Conservation (phyloP, 352 stramenopile species). For the Phytophthora sp. region DNA sequence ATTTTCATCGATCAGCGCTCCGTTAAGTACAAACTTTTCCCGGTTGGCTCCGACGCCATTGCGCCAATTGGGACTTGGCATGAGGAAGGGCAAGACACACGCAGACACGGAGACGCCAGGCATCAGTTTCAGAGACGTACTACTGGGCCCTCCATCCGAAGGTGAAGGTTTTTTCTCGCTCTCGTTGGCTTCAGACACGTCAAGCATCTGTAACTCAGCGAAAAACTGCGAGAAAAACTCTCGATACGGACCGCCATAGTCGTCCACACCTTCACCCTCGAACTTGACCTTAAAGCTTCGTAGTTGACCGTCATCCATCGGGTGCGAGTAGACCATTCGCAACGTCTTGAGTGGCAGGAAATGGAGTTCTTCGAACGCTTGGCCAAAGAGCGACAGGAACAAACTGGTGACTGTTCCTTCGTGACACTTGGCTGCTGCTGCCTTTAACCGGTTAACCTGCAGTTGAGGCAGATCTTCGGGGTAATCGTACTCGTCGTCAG, state of each 20-base stretch:
- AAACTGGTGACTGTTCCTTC: slow-evolving; percentile 69
- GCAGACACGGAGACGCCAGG: slow-evolving; percentile 21
- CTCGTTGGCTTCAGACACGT: slow-evolving; percentile 10
- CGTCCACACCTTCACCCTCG: slow-evolving; percentile 93
- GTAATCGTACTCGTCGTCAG: slow-evolving; percentile 94
- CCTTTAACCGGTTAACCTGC: slow-evolving; percentile 87
- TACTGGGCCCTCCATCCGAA: slow-evolving; percentile 21
- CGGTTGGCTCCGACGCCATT: slow-evolving; percentile 80
- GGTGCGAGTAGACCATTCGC: slow-evolving; percentile 92
- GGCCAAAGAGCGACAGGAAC: slow-evolving; percentile 81
- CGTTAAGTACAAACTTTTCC: slow-evolving; percentile 89
- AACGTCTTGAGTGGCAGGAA: slow-evolving; percentile 75
- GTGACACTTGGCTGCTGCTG: slow-evolving; percentile 77
- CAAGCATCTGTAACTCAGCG: slow-evolving; percentile 62
- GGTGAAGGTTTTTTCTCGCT: no score
- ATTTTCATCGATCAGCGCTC: slow-evolving; percentile 30
- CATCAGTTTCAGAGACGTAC: slow-evolving; percentile 30
- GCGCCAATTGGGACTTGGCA: slow-evolving; percentile 89
- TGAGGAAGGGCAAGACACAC: slow-evolving; percentile 85
- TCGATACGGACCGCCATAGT: slow-evolving; percentile 94
- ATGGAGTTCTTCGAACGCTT: slow-evolving; percentile 88
- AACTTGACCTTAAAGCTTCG: slow-evolving; percentile 95
- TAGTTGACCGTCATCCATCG: slow-evolving; percentile 92
- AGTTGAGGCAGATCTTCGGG: slow-evolving; percentile 88
- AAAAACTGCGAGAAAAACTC: slow-evolving; percentile 93